Evolutionary conservation across 352 stramenopile genomes (phyloP), one percentile per base, ranked within the genome.

Genomic region (Pythium phragmitis): DNA sequence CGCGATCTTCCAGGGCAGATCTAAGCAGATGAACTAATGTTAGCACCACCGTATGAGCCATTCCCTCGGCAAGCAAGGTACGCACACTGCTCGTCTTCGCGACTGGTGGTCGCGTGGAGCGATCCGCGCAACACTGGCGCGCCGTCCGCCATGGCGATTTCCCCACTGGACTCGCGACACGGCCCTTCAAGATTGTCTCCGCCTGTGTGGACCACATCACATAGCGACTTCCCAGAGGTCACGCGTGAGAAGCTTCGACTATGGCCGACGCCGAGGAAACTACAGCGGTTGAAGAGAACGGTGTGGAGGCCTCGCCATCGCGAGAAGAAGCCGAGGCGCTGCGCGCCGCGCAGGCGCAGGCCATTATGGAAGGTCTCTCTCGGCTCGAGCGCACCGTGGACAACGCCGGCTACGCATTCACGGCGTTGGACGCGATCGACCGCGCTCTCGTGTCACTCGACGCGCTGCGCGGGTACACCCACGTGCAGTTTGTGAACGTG

Each of bases 1-100:
- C 14, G 85, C 82, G 61, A 94, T 89, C 59, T 91, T 87, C 83
- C 85, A 94, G 19, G 85, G 85, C 52, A 94, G 55, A 57, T 76
- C 82, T 91, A 43, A 48, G 26, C 26, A 30, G 26, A 30, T 30
- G 26, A 30, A 30, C 26, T 30, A 5, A 30, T 30, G 26, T 30
- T 30, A 30, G 26, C 26, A 30, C 26, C 26, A 30, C 26, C 1
- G 26, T 30, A 30, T 30, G 2, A 30, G 26, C 26, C 26, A 30
- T 30, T 30, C 26, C 26, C 26, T 5, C 4, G 3, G 26, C 26
- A 30, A 30, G 26, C 0, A 30, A 39, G 12, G 45, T 34, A n/a
- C 57, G 19, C 26, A 69, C 63, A 69, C 56, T 69, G 63, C 23
- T 69, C 55, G 9, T 61, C 50, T 34, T 21, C 34, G 9, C 16